A percentile compares a stretch with the other conserved stretches of the same genome.
These are phyloP conservation scores for Pichia sp. DNA, from an alignment of 1,139 yeast species.

Conservation along the genomic window DNA sequence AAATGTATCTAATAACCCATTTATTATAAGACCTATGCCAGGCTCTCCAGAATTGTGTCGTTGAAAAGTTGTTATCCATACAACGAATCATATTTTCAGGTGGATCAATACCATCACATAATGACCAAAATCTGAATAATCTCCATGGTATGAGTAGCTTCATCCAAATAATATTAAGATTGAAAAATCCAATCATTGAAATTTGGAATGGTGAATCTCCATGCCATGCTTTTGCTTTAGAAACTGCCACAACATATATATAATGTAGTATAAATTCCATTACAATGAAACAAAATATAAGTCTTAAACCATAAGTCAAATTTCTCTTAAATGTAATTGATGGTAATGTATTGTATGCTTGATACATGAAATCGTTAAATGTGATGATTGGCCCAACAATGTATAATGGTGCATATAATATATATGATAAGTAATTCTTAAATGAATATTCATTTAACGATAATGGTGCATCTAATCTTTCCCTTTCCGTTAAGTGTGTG, in stretches of 20 bases:
- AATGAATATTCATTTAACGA: conserved; percentile 53
- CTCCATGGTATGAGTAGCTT: conserved; percentile 94
- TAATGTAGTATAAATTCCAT: conserved; percentile 88
- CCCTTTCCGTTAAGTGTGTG: conserved; percentile 47
- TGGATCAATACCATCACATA: conserved; percentile 86
- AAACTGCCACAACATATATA: conserved; percentile 89
- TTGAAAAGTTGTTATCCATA: conserved; percentile 89
- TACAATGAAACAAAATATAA: conserved; percentile 63
- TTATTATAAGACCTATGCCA: conserved; percentile 95
- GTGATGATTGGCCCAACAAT: conserved; percentile 94
- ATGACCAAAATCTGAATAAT: conserved; percentile 84
- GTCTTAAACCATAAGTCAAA: conserved; percentile 56
- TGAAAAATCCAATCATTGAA: conserved; percentile 90
- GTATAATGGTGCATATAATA: conserved; percentile 80
- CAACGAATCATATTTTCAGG: conserved; percentile 98
- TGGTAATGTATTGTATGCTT: conserved; percentile 44
- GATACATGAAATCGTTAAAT: conserved; percentile 84
- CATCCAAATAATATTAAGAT: conserved; percentile 86
- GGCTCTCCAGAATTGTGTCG: conserved; percentile 94
- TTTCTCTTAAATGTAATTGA: conserved; percentile 51
- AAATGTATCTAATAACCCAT: conserved; percentile 77
- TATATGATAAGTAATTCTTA: conserved; percentile 64
- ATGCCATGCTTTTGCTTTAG: conserved; percentile 83
- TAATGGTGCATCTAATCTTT: conserved; percentile 61
- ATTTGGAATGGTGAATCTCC: conserved; percentile 88